Base-by-base conservation (phyloP, 1,284 basidiomycete genomes). In the Meira nashicola region DNA sequence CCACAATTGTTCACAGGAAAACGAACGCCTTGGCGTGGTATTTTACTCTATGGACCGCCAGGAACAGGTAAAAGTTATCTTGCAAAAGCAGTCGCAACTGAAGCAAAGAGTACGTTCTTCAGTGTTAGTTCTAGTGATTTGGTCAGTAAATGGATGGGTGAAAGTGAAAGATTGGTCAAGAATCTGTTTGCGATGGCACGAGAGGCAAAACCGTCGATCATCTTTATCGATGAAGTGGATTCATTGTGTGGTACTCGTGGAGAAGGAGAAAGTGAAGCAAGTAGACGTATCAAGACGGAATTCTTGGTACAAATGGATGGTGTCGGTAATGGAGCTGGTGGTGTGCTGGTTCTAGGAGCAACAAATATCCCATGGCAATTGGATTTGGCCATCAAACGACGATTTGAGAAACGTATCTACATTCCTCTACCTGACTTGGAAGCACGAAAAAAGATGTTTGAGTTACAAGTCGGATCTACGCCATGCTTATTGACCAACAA, bases 81-180 rank as follows among this genome's bases (percentile, higher is more conserved):
- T 44, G 94, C 94, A 1, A 98, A 98, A 80, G 94, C 95, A 0
- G 94, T 98, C 43, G 95, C 94, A 21, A 98, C 94, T 17, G 94
- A 98, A 80, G 92, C 94, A 59, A 97, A 98, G 82, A 68, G 91
- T 55, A 97, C 94, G 15, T 98, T 98, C 84, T 98, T 95, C 82
- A 92, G 89, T 69, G 92, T 98, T 62, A 92, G 89, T 71, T 92
- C 89, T 53, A 89, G 87, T 79, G 95, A 98, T 77, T 83, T 98
- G 55, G 95, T 98, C 58, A 94, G 90, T 80, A 98, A 98, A 80
- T 98, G 94, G 94, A 95, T 97, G 83, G 94, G 94, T 67, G 94
- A 98, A 80, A 93, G 90, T 19, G 94, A 98, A 81, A 83, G 92
- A 72, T 83, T 97, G 64, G 94, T 98, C 54, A 94, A 92, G 80